These are phyloP conservation scores for Terfezia boudieri DNA, from an alignment of 495 filamentous ascomycete genomes.

Conservation along the genomic window DNA sequence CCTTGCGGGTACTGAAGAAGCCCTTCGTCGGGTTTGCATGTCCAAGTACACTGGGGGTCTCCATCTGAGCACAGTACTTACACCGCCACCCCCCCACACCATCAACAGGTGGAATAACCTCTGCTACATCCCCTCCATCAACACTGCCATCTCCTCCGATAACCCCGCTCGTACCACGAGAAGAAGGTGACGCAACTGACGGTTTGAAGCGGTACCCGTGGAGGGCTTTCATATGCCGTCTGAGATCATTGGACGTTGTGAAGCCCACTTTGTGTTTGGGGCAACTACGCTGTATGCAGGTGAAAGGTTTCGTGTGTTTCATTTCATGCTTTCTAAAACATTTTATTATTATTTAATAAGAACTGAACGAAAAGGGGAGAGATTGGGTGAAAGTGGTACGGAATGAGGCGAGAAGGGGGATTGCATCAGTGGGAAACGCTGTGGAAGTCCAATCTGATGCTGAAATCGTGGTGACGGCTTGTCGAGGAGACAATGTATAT, in stretches of 20 bases:
- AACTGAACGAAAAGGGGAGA: too few species aligned
- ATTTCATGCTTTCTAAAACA: constrained; percentile 51
- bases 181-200: not conserved
- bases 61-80: constrained; percentile 28
- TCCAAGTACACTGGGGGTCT: not conserved
- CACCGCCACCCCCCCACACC: constrained; percentile 33
- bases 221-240: constrained; percentile 47
- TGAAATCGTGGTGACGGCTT: too few species aligned
- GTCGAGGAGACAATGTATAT: too few species aligned
- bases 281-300: constrained; percentile 41
- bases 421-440: too few species aligned
- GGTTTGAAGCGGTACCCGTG: constrained; percentile 29
- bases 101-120: not conserved
- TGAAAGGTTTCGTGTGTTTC: constrained; percentile 52
- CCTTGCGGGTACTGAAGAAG: constrained; percentile 49
- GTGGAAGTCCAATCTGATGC: too few species aligned
- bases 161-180: not conserved
- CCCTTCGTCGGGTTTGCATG: constrained; percentile 27
- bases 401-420: not conserved
- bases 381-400: not conserved
- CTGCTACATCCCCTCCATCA: too few species aligned
- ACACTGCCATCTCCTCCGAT: too few species aligned
- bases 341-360: too few species aligned
- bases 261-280: constrained; percentile 39
- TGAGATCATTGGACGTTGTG: constrained; percentile 59